Evolutionary conservation across 192 early-diverging fungal genomes (phyloP).

Genomic region (Coemansia sp.): DNA sequence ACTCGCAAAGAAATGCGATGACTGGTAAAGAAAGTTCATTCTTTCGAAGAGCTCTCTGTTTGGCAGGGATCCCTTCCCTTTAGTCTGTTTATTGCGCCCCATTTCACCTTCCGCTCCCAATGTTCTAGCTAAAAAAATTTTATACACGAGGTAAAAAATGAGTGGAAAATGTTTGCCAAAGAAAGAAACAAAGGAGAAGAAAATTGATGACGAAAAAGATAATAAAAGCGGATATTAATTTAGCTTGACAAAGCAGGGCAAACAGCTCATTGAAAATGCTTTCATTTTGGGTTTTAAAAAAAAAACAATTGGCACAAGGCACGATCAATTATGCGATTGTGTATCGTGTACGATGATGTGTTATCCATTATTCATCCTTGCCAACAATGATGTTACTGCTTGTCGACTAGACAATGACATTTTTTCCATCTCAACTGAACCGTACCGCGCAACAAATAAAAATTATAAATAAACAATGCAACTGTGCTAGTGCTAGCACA

Average conservation of each 20-base stretch:
- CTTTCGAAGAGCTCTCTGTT: slow-evolving; percentile 47
- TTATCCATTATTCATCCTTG: neutral
- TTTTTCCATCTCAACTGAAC: neutral
- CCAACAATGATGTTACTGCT: neutral
- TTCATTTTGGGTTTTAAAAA: neutral
- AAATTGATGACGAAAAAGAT: neutral
- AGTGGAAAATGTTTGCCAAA: neutral
- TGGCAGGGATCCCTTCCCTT: slow-evolving; percentile 24
- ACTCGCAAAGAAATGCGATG: slow-evolving; percentile 35
- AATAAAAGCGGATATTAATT: neutral
- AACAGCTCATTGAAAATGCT: neutral
- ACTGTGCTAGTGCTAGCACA: neutral
- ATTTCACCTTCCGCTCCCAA: neutral
- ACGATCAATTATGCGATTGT: neutral
- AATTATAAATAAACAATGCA: neutral
- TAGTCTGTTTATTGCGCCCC: slow-evolving; percentile 10
- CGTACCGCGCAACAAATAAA: neutral
- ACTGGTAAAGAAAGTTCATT: slow-evolving; percentile 52
- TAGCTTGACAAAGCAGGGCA: neutral
- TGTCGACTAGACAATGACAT: neutral
- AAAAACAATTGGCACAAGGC: neutral
- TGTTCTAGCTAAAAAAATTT: neutral
- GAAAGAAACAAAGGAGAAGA: neutral
- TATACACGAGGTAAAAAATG: neutral
- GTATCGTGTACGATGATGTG: neutral